Conservation (phyloP, 176 grass and related monocot species). For the Triticum dicoccoides region DNA sequence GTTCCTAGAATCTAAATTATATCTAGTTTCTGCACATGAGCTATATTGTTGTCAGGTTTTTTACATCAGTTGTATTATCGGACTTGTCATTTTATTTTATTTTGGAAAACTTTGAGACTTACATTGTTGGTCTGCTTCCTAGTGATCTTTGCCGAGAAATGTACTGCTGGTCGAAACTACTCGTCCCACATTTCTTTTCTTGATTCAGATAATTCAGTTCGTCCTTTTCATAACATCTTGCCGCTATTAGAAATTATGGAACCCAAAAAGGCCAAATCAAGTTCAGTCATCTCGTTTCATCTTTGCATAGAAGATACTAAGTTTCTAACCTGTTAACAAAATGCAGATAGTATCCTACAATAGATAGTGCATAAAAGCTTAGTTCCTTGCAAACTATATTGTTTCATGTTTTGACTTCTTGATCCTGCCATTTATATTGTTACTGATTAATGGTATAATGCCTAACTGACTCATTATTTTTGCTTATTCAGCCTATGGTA, state of each 20-base stretch:
- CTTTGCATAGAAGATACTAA: not conserved
- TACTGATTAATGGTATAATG: not conserved
- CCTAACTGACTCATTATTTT: not conserved
- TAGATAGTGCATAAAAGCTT: not conserved
- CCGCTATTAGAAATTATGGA: not conserved
- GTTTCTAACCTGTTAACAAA: not conserved
- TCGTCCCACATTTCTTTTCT: not conserved
- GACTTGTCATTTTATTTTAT: no score
- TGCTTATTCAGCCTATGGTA: not conserved
- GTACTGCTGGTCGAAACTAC: not conserved
- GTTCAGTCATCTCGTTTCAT: not conserved
- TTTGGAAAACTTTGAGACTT: not conserved
- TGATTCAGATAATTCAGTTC: not conserved
- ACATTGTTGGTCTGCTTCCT: no score
- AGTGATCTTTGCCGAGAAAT: no score
- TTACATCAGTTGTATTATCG: no score
- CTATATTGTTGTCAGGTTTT: no score
- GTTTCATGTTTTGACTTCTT: not conserved
- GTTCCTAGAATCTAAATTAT: no score
- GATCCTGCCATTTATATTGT: not conserved
- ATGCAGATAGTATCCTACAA: not conserved
- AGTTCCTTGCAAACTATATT: not conserved
- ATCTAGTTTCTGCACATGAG: no score
- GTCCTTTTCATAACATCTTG: not conserved
- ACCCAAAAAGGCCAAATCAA: not conserved